These are phyloP conservation scores for Cercospora berteroae DNA, from an alignment of 2,329 filamentous ascomycete species.

Conservation along the genomic window DNA sequence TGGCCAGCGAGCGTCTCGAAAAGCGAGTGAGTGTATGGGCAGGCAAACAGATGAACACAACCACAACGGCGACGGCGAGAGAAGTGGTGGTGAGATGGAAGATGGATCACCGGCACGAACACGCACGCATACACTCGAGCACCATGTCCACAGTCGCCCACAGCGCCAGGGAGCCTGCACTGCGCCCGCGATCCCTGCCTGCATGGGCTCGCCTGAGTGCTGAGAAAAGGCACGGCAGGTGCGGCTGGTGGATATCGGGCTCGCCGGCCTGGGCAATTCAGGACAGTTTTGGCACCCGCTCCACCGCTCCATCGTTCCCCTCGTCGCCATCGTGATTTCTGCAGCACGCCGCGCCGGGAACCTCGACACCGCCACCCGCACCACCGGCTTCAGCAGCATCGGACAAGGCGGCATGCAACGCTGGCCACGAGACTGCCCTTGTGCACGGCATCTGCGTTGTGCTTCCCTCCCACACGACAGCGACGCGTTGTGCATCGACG, in stretches of 20 bases:
- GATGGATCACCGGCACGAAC: background rate
- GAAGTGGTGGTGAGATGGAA: background rate
- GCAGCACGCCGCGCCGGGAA: background rate
- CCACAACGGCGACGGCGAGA: background rate
- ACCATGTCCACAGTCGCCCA: slow-evolving; percentile 1
- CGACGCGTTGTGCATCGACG: slow-evolving; percentile 9
- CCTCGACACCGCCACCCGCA: background rate
- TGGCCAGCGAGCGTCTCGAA: background rate
- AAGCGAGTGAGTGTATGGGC: background rate
- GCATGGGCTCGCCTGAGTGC: background rate
- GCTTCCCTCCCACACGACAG: background rate
- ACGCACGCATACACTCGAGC: background rate
- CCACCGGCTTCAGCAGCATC: background rate
- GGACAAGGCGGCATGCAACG: background rate
- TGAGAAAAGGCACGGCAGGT: background rate
- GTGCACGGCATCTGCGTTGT: background rate
- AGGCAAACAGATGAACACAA: background rate
- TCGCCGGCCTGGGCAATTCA: background rate
- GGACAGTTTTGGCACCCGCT: slow-evolving; percentile 2
- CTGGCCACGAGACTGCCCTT: background rate
- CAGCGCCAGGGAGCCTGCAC: no score
- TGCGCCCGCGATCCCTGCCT: background rate
- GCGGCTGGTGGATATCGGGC: background rate
- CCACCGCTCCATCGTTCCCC: background rate
- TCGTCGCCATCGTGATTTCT: slow-evolving; percentile 4